Evolutionary conservation across 2,329 filamentous ascomycete species (phyloP).

Genomic region (Chrysoporthe deuterocubensis): DNA sequence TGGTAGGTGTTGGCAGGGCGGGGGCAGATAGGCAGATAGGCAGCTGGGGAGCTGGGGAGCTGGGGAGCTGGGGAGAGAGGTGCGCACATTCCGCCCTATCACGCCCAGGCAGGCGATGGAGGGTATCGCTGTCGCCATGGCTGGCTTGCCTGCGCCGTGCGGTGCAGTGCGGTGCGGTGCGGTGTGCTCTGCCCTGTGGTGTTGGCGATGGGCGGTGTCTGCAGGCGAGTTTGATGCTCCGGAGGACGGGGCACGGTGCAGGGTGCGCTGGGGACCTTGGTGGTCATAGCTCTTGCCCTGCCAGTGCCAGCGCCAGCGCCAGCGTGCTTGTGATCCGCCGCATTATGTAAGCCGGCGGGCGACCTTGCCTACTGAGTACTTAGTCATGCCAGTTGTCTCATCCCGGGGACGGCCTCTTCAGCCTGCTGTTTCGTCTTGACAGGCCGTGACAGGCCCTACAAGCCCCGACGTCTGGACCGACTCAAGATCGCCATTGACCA

Average conservation of each 20-base stretch:
- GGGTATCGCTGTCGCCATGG: conserved; percentile 67
- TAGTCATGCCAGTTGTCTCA: too few relatives aligned
- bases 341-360: neutral
- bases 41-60: neutral
- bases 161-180: neutral
- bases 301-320: too few relatives aligned
- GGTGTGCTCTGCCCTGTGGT: too few relatives aligned
- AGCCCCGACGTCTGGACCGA: neutral
- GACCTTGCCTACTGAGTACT: too few relatives aligned
- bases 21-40: neutral
- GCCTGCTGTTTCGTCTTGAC: neutral
- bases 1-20: neutral
- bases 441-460: neutral
- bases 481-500: neutral
- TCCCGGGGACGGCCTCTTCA: neutral
- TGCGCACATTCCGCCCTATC: conserved; percentile 84
- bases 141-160: neutral
- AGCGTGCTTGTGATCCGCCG: neutral
- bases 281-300: conserved; percentile 4
- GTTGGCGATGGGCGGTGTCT: too few relatives aligned
- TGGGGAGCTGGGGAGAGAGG: too few relatives aligned
- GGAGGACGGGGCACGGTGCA: neutral
- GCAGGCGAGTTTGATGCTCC: neutral
- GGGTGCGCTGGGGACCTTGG: conserved; percentile 2
- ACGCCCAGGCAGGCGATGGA: conserved; percentile 92